A percentile compares a stretch with the other conserved stretches of the same genome.
Conservation (phyloP, 2,329 filamentous ascomycete species). For the Sarocladium kiliense region DNA sequence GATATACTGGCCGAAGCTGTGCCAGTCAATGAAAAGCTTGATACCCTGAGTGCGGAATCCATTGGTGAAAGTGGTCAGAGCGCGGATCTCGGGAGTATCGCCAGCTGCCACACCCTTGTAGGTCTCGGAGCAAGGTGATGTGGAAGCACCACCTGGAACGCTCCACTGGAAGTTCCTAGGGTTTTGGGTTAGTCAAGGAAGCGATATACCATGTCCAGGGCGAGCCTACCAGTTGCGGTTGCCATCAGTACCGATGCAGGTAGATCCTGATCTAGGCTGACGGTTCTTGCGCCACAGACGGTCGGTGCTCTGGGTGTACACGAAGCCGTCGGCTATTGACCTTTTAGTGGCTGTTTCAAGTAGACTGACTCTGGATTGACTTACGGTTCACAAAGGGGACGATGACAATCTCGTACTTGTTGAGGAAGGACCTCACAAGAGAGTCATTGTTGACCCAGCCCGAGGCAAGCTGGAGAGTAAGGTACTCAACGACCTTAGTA, state of each 20-base stretch:
- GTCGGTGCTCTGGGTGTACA: conserved; percentile 50
- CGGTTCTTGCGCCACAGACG: conserved; percentile 61
- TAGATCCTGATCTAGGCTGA: conserved; percentile 30
- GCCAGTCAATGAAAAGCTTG: conserved; percentile 54
- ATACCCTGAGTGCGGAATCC: conserved; percentile 32
- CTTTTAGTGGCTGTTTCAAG: background rate
- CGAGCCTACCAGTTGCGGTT: conserved; percentile 50
- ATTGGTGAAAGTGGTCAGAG: conserved; percentile 18
- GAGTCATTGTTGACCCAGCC: conserved; percentile 32
- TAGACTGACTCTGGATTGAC: conserved; percentile 6
- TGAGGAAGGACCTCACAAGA: conserved; percentile 39
- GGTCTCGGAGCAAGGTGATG: conserved; percentile 37
- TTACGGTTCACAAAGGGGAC: conserved; percentile 56
- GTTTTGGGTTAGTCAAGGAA: background rate
- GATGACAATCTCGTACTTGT: conserved; percentile 63
- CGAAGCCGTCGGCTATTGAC: conserved; percentile 37
- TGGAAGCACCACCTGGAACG: conserved; percentile 30
- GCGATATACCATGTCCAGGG: too few relatives aligned
- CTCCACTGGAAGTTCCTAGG: conserved; percentile 8
- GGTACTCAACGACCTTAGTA: conserved; percentile 42
- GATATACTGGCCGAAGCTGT: conserved; percentile 48
- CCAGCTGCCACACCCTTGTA: conserved; percentile 33
- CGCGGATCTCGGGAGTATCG: conserved; percentile 42
- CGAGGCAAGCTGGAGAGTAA: conserved; percentile 40
- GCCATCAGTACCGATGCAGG: conserved; percentile 48